These are phyloP conservation scores for Solanum hybrid DNA, from an alignment of 305 asterid genomes.

Conservation along the genomic window DNA sequence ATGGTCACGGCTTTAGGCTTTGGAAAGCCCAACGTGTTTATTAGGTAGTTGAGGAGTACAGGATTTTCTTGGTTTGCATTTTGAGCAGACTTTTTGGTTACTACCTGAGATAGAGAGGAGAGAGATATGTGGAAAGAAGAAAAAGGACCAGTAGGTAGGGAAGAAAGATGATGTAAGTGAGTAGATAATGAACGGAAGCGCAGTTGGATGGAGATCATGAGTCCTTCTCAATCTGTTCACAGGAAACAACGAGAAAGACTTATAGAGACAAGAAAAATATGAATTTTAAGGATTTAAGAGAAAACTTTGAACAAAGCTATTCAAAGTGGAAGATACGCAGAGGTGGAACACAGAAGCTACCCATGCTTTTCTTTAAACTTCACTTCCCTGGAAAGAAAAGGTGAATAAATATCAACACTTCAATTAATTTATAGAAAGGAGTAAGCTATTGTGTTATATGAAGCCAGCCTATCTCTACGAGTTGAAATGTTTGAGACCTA, in stretches of 20 bases:
- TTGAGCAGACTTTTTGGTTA: neutral
- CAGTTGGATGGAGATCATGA: neutral
- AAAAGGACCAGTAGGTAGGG: neutral
- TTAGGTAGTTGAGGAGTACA: constrained; percentile 12
- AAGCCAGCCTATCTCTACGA: neutral
- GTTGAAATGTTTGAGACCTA: neutral
- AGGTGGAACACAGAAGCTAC: neutral
- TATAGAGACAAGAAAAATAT: neutral
- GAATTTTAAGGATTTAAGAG: neutral
- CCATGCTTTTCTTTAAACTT: neutral
- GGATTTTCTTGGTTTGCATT: constrained; percentile 2
- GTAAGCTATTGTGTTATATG: neutral
- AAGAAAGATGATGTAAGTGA: neutral
- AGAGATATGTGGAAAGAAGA: neutral
- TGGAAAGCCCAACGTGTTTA: constrained; percentile 5
- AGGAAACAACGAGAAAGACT: neutral
- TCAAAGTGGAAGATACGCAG: neutral
- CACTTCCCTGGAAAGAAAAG: neutral
- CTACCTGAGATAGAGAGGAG: neutral
- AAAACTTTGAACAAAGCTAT: neutral
- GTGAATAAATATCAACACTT: neutral
- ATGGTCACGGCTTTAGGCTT: constrained; percentile 10
- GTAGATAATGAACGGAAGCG: neutral
- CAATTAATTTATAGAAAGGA: neutral
- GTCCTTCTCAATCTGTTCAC: neutral